Conservation (phyloP, 768 basidiomycete species). For the Termitomyces sp. region DNA sequence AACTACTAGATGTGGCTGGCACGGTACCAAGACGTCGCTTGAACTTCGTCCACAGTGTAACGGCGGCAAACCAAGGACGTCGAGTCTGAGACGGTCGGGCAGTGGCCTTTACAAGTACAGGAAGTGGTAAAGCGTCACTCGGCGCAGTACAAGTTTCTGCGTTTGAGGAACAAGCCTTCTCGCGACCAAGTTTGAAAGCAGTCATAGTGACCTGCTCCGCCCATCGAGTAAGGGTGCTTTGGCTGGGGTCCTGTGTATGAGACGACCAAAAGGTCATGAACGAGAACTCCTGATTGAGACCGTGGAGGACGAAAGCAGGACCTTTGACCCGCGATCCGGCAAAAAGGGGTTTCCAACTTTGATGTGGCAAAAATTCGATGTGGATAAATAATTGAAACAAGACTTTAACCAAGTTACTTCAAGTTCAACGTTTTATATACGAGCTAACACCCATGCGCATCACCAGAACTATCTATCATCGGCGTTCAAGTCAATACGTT, state of each 20-base stretch:
- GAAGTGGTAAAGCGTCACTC: slow-evolving; percentile 32
- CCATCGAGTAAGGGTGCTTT: slow-evolving; percentile 14
- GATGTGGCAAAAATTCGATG: neutral
- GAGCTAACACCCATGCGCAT: neutral
- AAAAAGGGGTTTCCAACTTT: slow-evolving; percentile 6
- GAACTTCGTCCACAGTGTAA: slow-evolving; percentile 44
- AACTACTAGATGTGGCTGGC: slow-evolving; percentile 51
- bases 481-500: neutral
- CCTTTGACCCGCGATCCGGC: neutral
- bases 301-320: neutral
- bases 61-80: slow-evolving; percentile 17
- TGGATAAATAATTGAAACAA: neutral
- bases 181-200: slow-evolving; percentile 5
- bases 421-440: neutral
- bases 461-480: neutral
- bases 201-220: slow-evolving; percentile 12
- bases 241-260: slow-evolving; percentile 4
- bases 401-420: no score
- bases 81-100: slow-evolving; percentile 16
- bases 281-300: neutral
- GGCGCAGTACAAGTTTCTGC: slow-evolving; percentile 19
- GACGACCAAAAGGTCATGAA: slow-evolving; percentile 16
- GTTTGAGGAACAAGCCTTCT: slow-evolving; percentile 10
- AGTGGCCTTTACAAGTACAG: slow-evolving; percentile 28
- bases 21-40: slow-evolving; percentile 50